Evolutionary conservation across 306 rosid species (phyloP), one percentile per base, ranked within the genome.

Genomic region (Parietaria judaica): DNA sequence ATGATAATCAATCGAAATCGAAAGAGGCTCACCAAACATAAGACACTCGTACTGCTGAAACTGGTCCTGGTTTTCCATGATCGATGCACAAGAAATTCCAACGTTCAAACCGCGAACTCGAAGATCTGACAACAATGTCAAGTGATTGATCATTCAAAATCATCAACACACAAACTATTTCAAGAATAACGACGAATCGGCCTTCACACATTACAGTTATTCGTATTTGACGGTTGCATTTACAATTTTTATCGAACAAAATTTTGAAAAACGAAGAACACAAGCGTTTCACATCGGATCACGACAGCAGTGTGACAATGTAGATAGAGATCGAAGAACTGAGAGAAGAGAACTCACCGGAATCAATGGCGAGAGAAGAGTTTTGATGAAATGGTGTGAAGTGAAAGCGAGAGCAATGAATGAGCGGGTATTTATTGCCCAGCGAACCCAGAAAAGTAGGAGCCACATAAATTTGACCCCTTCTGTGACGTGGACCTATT

Each of bases 21-120:
- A 48, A 57, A 34, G 64, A 52, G 38, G 50, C 71, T 58, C 70
- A 91, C 96, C 98, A 55, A 87, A 87, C 46, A 91, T 60, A 74
- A 87, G 89, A 68, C 92, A 91, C 3, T 91, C 89, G 45, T 78
- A 85, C 73, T 81, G 80, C 66, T 66, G 66, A 52, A 64, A 74
- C 36, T 78, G 81, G 63, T 65, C 71, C 41, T 68, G 75, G 23
- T 80, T 78, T 65, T 81, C 98, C 98, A 91, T 91, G 65, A 58
- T 51, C n/a, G 54, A 58, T 47, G 37, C 13, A 41, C 44, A 15
- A 14, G 10, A 35, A 36, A 51, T 76, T 72, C 51, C 35, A 70
- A 61, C 23, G 9, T 44, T 2, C 49, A 64, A 64, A 64, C 68
- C 53, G 4, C 38, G 34, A 67, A 17, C 53, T 1, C 38, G 34